These are phyloP conservation scores for Brassica hybrid DNA, from an alignment of 441 rosid species.

Conservation along the genomic window DNA sequence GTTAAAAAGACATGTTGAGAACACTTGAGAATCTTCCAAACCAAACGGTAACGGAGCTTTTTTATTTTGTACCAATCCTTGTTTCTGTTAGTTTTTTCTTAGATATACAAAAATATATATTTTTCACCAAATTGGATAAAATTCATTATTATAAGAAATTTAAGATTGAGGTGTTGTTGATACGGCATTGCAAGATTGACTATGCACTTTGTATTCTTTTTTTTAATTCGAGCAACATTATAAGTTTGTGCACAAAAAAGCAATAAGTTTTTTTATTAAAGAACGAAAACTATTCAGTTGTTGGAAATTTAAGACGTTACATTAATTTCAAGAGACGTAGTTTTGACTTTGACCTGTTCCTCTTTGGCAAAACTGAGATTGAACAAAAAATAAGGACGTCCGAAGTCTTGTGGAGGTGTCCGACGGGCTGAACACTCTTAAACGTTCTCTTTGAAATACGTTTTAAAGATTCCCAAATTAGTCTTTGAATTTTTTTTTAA, in stretches of 20 bases:
- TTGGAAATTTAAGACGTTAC: conserved; percentile 9
- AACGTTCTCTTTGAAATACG: conserved; percentile 24
- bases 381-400: background rate
- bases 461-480: conserved; percentile 23
- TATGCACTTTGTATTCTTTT: background rate
- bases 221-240: background rate
- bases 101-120: too few relatives aligned
- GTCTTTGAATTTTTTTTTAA: background rate
- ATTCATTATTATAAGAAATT: conserved; percentile 1
- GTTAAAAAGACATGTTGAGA: conserved; percentile 25
- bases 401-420: background rate
- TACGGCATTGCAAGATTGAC: conserved; percentile 17
- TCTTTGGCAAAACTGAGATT: background rate
- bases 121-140: too few relatives aligned
- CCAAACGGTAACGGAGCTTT: conserved; percentile 20
- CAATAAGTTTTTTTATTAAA: background rate
- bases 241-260: background rate
- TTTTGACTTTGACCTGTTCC: conserved; percentile 36
- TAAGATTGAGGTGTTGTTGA: conserved; percentile 15
- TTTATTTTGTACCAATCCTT: background rate
- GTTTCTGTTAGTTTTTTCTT: background rate
- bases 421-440: conserved; percentile 12
- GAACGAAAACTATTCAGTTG: background rate
- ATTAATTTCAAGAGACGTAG: conserved; percentile 2
- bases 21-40: conserved; percentile 9